Evolutionary conservation across 352 stramenopile genomes (phyloP).

Genomic region (Elongisporangium undulatum): DNA sequence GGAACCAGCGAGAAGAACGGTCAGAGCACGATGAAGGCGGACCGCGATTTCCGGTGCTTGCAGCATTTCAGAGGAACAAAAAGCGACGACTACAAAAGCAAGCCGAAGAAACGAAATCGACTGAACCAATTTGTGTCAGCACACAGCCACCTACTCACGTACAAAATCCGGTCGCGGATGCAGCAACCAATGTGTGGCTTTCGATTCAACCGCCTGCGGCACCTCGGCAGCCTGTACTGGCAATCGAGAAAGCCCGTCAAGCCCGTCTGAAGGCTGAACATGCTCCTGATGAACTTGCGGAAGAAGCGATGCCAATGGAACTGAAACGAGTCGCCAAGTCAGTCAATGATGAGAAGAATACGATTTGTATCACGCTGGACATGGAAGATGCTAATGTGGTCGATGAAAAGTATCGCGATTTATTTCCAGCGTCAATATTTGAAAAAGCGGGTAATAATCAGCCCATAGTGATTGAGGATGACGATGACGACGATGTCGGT

Average conservation of each 20-base stretch:
- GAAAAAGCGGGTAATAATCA: constrained; percentile 4
- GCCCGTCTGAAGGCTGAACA: constrained; percentile 17
- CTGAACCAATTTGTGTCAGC: background rate
- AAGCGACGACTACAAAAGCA: constrained; percentile 10
- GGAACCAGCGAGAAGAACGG: background rate
- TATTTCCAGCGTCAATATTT: constrained; percentile 34
- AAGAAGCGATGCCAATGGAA: background rate
- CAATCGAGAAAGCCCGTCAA: constrained; percentile 33
- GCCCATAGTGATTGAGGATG: constrained; percentile 10
- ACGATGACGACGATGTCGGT: constrained; percentile 41
- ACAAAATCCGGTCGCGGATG: constrained; percentile 22
- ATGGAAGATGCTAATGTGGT: constrained; percentile 24
- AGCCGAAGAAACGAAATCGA: constrained; percentile 3
- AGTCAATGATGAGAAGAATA: constrained; percentile 4
- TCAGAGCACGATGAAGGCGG: constrained; percentile 6
- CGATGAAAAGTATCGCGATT: constrained; percentile 15
- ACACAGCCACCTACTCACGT: constrained; percentile 6
- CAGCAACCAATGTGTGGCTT: constrained; percentile 24
- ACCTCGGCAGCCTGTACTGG: constrained; percentile 31
- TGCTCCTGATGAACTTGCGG: background rate
- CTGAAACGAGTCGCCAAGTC: background rate
- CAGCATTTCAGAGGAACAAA: constrained; percentile 6
- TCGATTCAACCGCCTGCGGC: constrained; percentile 27
- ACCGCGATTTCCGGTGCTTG: constrained; percentile 3
- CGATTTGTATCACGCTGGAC: constrained; percentile 43